Evolutionary conservation across 805 yeast genomes (phyloP).

Genomic region (Sugiyamaella mastotermitis): DNA sequence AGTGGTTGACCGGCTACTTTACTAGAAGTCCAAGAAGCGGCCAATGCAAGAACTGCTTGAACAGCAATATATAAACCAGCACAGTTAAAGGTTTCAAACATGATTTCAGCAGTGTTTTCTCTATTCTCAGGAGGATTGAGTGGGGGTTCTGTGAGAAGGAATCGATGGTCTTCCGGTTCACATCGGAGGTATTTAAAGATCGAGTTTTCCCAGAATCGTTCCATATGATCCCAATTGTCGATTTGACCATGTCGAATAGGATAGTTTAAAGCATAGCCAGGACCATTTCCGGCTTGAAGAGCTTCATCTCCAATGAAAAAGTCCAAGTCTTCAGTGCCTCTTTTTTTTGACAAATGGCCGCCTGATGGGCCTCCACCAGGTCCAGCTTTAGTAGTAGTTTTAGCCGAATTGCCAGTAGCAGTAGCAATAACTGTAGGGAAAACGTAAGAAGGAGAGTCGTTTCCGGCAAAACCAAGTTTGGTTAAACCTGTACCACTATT

Average conservation of each 20-base stretch:
- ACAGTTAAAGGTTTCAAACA: conserved; percentile 98
- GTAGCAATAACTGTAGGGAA: conserved; percentile 97
- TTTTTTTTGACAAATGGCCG: conserved; percentile 52
- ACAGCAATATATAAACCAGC: conserved; percentile 98
- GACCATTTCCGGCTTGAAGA: conserved; percentile 81
- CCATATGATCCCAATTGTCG: conserved; percentile 99
- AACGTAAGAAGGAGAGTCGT: conserved; percentile 94
- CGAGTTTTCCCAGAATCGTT: conserved; percentile 96
- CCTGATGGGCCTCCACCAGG: conserved; percentile 21
- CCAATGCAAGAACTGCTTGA: conserved; percentile 96
- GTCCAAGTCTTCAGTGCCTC: conserved; percentile 92
- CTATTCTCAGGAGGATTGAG: conserved; percentile 99
- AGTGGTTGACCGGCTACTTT: conserved; percentile 91
- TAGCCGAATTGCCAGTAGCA: conserved; percentile 26
- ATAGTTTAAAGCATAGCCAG: conserved; percentile 74
- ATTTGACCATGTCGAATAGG: conserved; percentile 98
- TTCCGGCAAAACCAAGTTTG: conserved; percentile 96
- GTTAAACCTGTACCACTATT: conserved; percentile 95
- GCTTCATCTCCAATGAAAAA: conserved; percentile 97
- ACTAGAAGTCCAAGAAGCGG: conserved; percentile 98
- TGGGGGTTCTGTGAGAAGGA: conserved; percentile 95
- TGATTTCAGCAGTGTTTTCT: conserved; percentile 96
- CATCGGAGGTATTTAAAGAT: conserved; percentile 94
- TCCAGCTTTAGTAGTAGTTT: conserved; percentile 36
- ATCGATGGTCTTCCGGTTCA: conserved; percentile 98